Percentiles rank a stretch among this genome's conserved stretches.
These are phyloP conservation scores for Phytophthora pseudosyringae DNA, from an alignment of 352 stramenopile genomes.

Conservation along the genomic window DNA sequence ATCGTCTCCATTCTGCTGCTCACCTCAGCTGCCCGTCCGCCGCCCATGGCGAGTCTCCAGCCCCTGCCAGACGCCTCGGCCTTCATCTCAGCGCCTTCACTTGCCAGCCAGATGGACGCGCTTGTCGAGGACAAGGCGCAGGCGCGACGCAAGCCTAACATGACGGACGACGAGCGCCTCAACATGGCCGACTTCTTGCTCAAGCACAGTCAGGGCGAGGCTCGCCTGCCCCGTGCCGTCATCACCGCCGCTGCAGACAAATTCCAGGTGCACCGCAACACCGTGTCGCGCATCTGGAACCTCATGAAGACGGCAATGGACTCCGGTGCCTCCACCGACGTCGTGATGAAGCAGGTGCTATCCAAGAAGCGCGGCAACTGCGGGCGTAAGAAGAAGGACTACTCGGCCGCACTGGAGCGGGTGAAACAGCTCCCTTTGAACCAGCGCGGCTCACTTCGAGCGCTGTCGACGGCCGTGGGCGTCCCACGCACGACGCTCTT, in stretches of 20 bases:
- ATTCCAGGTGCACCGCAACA: slow-evolving; percentile 54
- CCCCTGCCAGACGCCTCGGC: background rate
- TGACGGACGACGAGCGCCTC: slow-evolving; percentile 45
- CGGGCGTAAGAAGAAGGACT: slow-evolving; percentile 52
- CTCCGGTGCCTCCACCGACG: slow-evolving; percentile 19
- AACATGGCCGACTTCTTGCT: slow-evolving; percentile 49
- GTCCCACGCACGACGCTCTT: slow-evolving; percentile 50
- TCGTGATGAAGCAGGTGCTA: slow-evolving; percentile 45
- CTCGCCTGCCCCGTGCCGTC: slow-evolving; percentile 39
- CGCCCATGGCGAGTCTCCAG: background rate
- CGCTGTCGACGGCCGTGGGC: slow-evolving; percentile 44
- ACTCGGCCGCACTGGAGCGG: slow-evolving; percentile 40
- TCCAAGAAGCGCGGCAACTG: slow-evolving; percentile 50
- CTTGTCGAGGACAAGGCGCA: slow-evolving; percentile 5
- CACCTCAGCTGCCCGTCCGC: background rate
- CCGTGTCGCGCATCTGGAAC: slow-evolving; percentile 50
- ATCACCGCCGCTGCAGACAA: slow-evolving; percentile 41
- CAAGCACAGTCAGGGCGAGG: slow-evolving; percentile 37
- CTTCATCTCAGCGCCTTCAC: slow-evolving; percentile 8
- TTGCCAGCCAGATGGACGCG: background rate
- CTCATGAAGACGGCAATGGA: slow-evolving; percentile 42
- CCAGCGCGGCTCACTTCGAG: slow-evolving; percentile 42
- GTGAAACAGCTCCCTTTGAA: slow-evolving; percentile 47
- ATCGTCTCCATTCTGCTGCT: background rate
- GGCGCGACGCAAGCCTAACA: slow-evolving; percentile 38